Conservation (phyloP, 148 eudicot genomes). For the Tetragonia tetragonoides region DNA sequence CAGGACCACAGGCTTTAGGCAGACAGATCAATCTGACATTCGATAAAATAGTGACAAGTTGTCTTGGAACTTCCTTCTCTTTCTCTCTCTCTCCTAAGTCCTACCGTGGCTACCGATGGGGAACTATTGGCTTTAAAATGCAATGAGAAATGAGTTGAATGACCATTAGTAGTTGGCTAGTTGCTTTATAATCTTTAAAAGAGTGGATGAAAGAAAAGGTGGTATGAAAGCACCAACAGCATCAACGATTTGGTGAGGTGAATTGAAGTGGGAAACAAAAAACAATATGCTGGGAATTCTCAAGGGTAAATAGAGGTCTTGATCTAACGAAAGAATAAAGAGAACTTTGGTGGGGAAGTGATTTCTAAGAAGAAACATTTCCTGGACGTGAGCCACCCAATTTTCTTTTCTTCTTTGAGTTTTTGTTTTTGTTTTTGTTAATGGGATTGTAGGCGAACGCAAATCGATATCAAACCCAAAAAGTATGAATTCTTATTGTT, state of each 20-base stretch:
- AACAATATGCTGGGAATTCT: no score
- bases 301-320: no score
- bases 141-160: conserved; percentile 11
- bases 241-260: conserved; percentile 8
- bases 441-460: no score
- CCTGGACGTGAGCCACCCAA: not conserved
- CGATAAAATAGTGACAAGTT: conserved; percentile 5
- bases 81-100: not conserved
- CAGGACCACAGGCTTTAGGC: not conserved
- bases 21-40: conserved; percentile 10
- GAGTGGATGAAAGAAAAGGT: not conserved
- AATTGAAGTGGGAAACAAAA: conserved; percentile 20
- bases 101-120: no score
- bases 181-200: not conserved
- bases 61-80: conserved; percentile 5
- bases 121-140: not conserved
- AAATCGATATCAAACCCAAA: no score
- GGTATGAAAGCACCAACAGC: conserved; percentile 3
- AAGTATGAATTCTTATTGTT: no score
- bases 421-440: no score
- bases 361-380: conserved; percentile 12
- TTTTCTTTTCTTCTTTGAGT: no score
- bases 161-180: not conserved
- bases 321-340: not conserved
- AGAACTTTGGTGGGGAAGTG: conserved; percentile 12